Evolutionary conservation across 2,329 filamentous ascomycete species (phyloP), one percentile per base, ranked within the genome.

Genomic region (Pseudopithomyces chartarum): DNA sequence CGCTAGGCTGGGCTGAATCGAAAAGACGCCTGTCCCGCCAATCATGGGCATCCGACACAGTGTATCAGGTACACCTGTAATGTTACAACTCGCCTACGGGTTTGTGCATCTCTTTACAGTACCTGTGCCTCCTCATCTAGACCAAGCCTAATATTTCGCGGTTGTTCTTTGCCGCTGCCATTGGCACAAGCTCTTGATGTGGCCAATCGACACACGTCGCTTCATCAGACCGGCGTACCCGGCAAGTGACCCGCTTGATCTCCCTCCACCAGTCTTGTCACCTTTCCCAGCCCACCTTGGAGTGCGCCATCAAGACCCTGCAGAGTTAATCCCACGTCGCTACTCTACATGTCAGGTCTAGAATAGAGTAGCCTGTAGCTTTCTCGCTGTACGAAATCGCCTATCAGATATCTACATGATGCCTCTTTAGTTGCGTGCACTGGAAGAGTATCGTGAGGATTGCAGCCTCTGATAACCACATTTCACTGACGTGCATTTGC

Each of bases 21-120:
- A 36, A 36, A 13, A 3, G 26, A 34, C 20, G 13, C 7, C 26
- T 34, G 4, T 22, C n/a, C 39, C 49, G 29, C 49, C 49, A 34
- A 52, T 52, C 26, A 44, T 5, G 19, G 11, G 6, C n/a, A 19
- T 39, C n/a, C 39, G n/a, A 29, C 26, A 6, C 15, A 13, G 5
- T 13, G 39, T 44, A 34, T 44, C 49, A 52, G 39, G 49, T 36
- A 52, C 49, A 12, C 26, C 49, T 44, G 49, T 44, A 36, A 22
- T 7, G 5, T 34, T 44, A 34, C 26, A 36, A 15, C 38, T 36
- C 19, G 48, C 22, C 19, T 39, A 17, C 19, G 7, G 33, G 22
- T 26, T 49, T 19, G 22, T 17, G 34, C 19, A 34, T 40, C 20
- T 40, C n/a, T 29, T 43, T 50, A 22, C 22, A 22, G 38, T 39